A percentile compares a stretch with the other conserved stretches of the same genome.
phyloP scores from a whole-genome alignment of 2,329 filamentous ascomycete species.

The Pyricularia grisea region DNA sequence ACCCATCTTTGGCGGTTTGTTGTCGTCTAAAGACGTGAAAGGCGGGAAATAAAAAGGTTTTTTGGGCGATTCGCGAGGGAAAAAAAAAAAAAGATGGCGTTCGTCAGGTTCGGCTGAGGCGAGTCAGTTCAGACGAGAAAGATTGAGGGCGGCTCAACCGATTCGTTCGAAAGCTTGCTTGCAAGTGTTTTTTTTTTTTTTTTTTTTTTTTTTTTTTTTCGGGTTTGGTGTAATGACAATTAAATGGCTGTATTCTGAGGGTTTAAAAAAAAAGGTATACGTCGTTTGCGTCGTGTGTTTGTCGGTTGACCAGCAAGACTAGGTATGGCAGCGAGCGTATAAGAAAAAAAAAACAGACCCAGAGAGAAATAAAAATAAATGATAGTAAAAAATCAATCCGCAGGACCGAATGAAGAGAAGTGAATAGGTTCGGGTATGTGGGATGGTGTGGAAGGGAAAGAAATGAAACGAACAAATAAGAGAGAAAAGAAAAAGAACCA shows the following conservation, averaged over 20 bases:
- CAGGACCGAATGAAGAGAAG: neutral
- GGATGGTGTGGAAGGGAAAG: neutral
- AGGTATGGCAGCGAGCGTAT: neutral
- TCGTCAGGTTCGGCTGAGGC: neutral
- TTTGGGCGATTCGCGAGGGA: neutral
- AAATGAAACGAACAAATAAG: neutral
- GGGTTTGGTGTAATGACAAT: neutral
- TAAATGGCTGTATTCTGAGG: neutral
- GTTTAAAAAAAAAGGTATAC: neutral
- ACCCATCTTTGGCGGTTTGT: neutral
- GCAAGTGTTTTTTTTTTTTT: neutral
- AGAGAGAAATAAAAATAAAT: neutral
- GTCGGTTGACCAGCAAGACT: conserved; percentile 4
- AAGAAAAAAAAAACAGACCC: neutral
- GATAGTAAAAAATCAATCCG: neutral
- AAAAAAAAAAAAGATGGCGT: no score
- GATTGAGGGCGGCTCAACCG: neutral
- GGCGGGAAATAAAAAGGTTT: no score
- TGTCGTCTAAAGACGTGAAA: no score
- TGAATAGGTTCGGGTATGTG: neutral
- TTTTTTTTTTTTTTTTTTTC: neutral
- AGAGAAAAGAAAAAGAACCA: neutral
- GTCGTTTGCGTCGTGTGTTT: neutral
- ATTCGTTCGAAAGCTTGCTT: neutral
- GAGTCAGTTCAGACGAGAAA: no score